Evolutionary conservation across 768 basidiomycete species (phyloP).

Genomic region (Trametes punicea): DNA sequence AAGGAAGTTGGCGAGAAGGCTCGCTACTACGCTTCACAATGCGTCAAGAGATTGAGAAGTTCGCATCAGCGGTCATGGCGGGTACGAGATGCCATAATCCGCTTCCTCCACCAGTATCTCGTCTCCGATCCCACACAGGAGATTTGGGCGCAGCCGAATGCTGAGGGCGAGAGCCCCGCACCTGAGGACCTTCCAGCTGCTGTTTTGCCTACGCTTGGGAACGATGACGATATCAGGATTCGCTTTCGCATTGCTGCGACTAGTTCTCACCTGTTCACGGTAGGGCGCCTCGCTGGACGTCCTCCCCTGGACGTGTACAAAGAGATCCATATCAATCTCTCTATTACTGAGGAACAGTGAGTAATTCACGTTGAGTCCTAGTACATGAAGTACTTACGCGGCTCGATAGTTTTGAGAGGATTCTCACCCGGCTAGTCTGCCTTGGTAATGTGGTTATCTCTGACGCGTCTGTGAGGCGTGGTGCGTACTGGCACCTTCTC

Average conservation of each 20-base stretch:
- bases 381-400: background rate
- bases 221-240: slow-evolving; percentile 81
- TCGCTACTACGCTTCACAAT: slow-evolving; percentile 33
- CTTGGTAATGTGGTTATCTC: slow-evolving; percentile 78
- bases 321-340: slow-evolving; percentile 43
- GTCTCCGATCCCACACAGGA: slow-evolving; percentile 49
- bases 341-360: slow-evolving; percentile 47
- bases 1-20: slow-evolving; percentile 40
- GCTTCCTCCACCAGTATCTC: slow-evolving; percentile 68
- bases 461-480: slow-evolving; percentile 72
- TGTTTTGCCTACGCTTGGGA: slow-evolving; percentile 50
- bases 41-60: slow-evolving; percentile 31
- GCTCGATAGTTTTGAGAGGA: slow-evolving; percentile 28
- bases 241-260: slow-evolving; percentile 70
- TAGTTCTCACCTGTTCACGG: slow-evolving; percentile 56
- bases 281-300: slow-evolving; percentile 36
- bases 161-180: slow-evolving; percentile 18
- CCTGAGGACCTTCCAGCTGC: slow-evolving; percentile 38
- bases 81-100: slow-evolving; percentile 58
- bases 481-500: slow-evolving; percentile 85
- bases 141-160: slow-evolving; percentile 39
- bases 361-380: slow-evolving; percentile 26
- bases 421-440: slow-evolving; percentile 68
- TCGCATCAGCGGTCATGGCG: slow-evolving; percentile 58
- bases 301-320: slow-evolving; percentile 43